Base-by-base conservation (phyloP, 176 grass and related monocot genomes). In the Thalia dealbata region DNA sequence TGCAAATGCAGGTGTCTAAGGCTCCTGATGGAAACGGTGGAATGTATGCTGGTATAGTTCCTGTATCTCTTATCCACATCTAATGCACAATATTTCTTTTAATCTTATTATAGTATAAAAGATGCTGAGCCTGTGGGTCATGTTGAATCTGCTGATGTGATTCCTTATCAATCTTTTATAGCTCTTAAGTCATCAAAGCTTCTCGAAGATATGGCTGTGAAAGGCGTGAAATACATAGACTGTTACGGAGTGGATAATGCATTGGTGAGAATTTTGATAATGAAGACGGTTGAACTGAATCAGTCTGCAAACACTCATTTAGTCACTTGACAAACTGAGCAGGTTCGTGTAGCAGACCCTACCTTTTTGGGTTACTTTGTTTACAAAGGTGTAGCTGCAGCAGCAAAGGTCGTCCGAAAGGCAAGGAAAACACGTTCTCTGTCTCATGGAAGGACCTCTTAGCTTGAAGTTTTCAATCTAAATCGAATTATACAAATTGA, bases 1-100 rank as follows among this genome's bases (percentile, higher is more conserved):
- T 70, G 52, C 62, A 61, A 83, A 79, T 79, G 38, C 67, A 99
- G 95, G 95, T 99, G 73, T 85, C 95, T 13, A 93, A 85, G 83
- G 95, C 95, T 81, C 95, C 95, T 88, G 95, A 99, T 80, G 95
- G 95, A 65, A 99, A 99, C 83, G 95, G 95, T 70, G 95, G 95
- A 74, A 75, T 99, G 59, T 99, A 99, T 81, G 79, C 90, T 22
- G 90, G 95, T 99, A 97, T 50, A 23, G 35, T 23, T 72, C 15
- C 26, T 45, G 30, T 99, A 92, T 50, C 22, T 46, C 11, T 72
- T 11, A 48, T 13, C 1, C 45, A 48, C 11, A 48, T 48, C 45
- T 48, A 48, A 48, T 48, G 45, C 45, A 13, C 6, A 48, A 48
- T 48, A 13, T 13, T 38, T 38, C 32, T 38, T 38, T 38, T 13